A percentile compares a stretch with the other conserved stretches of the same genome.
phyloP scores from a whole-genome alignment of 2,329 filamentous ascomycete species.

The Pestalotiopsis sp. region DNA sequence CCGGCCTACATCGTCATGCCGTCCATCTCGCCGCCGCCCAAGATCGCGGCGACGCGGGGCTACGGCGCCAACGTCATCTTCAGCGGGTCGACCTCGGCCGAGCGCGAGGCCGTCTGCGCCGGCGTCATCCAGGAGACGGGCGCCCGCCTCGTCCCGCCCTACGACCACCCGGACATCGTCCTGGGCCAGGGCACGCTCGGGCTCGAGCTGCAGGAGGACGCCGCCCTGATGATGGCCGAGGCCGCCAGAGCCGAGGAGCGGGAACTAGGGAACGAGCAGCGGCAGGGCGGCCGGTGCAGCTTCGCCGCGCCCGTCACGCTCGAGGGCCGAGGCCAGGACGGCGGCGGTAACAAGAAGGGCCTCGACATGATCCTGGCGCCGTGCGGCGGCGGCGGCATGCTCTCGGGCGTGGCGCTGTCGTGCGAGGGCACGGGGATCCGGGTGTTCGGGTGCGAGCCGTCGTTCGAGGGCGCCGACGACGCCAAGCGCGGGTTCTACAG shows the following conservation, averaged over 20 bases:
- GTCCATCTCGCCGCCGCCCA: constrained; percentile 77
- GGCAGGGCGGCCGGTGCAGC: background rate
- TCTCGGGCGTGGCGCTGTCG: constrained; percentile 80
- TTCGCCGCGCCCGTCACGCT: constrained; percentile 16
- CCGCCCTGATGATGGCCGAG: constrained; percentile 50
- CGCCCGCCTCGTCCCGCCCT: constrained; percentile 82
- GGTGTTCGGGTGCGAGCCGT: constrained; percentile 88
- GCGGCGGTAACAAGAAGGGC: constrained; percentile 25
- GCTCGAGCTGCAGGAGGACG: constrained; percentile 80
- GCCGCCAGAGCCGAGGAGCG: constrained; percentile 19
- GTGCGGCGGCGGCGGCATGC: constrained; percentile 85
- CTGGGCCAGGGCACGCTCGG: constrained; percentile 91
- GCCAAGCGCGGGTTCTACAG: constrained; percentile 69
- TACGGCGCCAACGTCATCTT: constrained; percentile 82
- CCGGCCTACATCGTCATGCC: constrained; percentile 94
- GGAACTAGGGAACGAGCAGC: background rate
- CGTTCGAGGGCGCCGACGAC: constrained; percentile 83
- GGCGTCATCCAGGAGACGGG: constrained; percentile 71
- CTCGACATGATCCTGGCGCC: constrained; percentile 79
- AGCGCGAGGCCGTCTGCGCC: constrained; percentile 79
- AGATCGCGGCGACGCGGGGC: constrained; percentile 79
- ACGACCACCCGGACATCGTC: constrained; percentile 90
- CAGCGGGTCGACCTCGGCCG: constrained; percentile 76
- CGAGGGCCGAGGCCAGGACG: constrained; percentile 16
- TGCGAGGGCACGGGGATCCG: constrained; percentile 70